Evolutionary conservation across 208 protist genomes (phyloP), one percentile per base, ranked within the genome.

Genomic region (Zelonia costaricensis): DNA sequence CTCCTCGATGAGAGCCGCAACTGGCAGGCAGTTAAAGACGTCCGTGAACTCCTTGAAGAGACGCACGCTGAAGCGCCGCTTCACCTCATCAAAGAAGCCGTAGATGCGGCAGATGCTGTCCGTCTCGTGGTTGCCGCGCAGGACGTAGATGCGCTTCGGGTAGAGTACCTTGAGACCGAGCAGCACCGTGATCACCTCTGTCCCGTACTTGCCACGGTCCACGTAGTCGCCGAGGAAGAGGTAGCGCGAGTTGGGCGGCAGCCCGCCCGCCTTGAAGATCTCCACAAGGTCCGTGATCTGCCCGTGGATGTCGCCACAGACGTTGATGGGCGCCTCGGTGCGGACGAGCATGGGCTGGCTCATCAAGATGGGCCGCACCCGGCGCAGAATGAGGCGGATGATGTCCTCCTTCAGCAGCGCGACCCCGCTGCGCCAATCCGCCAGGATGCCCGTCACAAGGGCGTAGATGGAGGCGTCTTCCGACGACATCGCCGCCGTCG

Each of bases 171-270:
- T 99, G 62, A 98, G 88, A 0, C 89, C 86, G 30, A 98, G 82
- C 20, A 98, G 78, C 47, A 98, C 63, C 20, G 62, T 77, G 16
- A 94, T 77, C 15, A 94, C 97, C 74, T 99, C 97, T 6, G 99
- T 74, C 20, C 82, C 90, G 35, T 99, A 93, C 66, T 98, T 95
- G 30, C 98, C 98, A 69, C 98, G 90, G 59, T 99, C 98, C 1
- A 99, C 98, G 78, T 99, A 99, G 71, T 99, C 98, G 28, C 98
- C 98, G 4, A 99, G 83, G 80, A 99, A 99, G 12, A 99, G 80
- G 69, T 99, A 99, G 92, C 97, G 30, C 40, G 78, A 79, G 22
- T 70, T 46, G 2, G 78, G 72, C 13, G 94, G 93, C 30, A 77
- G 61, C 4, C 94, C 95, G 25, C 92, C 92, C 33, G 89, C 76